Evolutionary conservation across 805 yeast species (phyloP).

Genomic region (Metschnikowia bowlesiae): DNA sequence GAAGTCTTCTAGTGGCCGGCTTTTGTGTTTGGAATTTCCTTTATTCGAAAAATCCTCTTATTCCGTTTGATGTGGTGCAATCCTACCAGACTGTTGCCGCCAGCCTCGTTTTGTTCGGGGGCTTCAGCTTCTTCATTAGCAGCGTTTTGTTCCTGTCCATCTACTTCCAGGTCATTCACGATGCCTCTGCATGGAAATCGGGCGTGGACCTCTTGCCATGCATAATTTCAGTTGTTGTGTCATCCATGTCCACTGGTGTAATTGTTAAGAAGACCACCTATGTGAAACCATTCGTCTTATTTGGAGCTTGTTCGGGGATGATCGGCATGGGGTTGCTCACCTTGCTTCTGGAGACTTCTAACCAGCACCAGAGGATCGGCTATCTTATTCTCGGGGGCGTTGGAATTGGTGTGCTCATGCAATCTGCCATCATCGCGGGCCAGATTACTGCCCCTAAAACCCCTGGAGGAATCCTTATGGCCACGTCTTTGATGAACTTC

Average conservation of each 20-base stretch:
- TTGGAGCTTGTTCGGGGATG: constrained; percentile 32
- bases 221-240: constrained; percentile 36
- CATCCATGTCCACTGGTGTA: constrained; percentile 36
- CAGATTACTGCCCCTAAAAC: constrained; percentile 50
- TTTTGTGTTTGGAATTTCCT: constrained; percentile 19
- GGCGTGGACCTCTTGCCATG: constrained; percentile 45
- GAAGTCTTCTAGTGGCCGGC: constrained; percentile 15
- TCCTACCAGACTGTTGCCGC: constrained; percentile 15
- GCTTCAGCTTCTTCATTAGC: constrained; percentile 19
- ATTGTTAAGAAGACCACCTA: constrained; percentile 33
- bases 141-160: constrained; percentile 30
- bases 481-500: constrained; percentile 44
- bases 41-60: constrained; percentile 17
- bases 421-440: constrained; percentile 40
- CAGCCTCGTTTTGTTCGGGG: constrained; percentile 11
- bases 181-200: constrained; percentile 38
- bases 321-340: constrained; percentile 44
- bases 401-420: constrained; percentile 45
- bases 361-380: constrained; percentile 37
- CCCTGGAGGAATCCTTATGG: constrained; percentile 46
- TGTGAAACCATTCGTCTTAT: constrained; percentile 39
- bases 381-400: constrained; percentile 45
- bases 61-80: constrained; percentile 17
- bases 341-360: constrained; percentile 38
- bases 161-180: constrained; percentile 49